Base-by-base conservation (phyloP, 352 stramenopile species). In the Phytophthora tentaculata region DNA sequence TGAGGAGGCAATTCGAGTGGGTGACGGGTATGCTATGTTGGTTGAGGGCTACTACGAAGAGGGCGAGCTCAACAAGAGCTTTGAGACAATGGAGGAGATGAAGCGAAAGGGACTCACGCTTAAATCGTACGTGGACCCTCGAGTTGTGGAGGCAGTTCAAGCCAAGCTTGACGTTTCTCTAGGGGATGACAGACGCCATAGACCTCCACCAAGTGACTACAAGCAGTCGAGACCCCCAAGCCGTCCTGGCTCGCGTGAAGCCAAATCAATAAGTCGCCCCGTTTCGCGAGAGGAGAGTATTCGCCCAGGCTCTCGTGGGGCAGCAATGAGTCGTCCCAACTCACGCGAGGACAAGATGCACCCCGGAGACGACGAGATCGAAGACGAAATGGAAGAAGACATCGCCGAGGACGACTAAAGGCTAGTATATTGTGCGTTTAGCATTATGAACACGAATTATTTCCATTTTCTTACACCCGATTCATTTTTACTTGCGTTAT, bases 21-120 rank as follows among this genome's bases (percentile, higher is more conserved):
- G 96, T 17, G 96, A 98, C 66, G 87, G 82, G 16, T 98, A 94
- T 56, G 90, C 89, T 6, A 77, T 97, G 66, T 75, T 98, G 2
- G 70, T 94, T 1, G 88, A 98, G 50, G 80, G 83, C 7, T 89
- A 96, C 45, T 91, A 89, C 64, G 61, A 74, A 20, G 80, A 83
- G 24, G 75, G 80, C 1, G 77, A 98, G 29, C 71, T 85, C 19
- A 61, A 77, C n/a, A 82, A 96, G 50, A 82, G 81, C 39, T 71
- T 88, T 7, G 80, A 91, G 53, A 67, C 83, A 8, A 69, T 98
- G 54, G 75, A 97, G 44, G 76, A 88, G 29, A 97, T 98, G 90
- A 83, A 83, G 22, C 58, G 76, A 16, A 74, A 81, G 10, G 75
- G 81, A 12, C 71, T 97, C 5, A 64, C 61, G 12, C 35, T 94